Percentiles rank a stretch among this genome's conserved stretches.
Evolutionary conservation across 1,139 yeast species (phyloP).

Genomic region (Hansenula sp.): DNA sequence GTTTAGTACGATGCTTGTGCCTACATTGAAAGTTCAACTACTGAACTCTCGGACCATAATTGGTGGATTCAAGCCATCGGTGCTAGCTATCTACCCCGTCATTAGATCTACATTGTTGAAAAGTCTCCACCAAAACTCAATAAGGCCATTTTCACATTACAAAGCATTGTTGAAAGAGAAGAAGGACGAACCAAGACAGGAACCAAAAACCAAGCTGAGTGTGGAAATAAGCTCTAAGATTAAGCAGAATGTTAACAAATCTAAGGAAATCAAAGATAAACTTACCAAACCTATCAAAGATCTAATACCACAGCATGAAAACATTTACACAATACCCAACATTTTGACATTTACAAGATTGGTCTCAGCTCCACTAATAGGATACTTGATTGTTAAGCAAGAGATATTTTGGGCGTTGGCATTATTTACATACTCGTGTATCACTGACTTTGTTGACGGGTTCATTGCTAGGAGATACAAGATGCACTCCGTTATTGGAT

Average conservation of each 20-base stretch:
- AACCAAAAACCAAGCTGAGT: background rate
- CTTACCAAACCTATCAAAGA: constrained; percentile 23
- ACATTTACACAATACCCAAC: constrained; percentile 81
- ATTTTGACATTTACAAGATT: constrained; percentile 77
- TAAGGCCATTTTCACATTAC: background rate
- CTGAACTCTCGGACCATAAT: background rate
- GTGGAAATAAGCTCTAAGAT: background rate
- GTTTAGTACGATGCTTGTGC: too few species aligned
- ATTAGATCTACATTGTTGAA: background rate
- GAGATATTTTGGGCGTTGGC: constrained; percentile 62
- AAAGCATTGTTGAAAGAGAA: background rate
- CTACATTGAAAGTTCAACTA: too few species aligned
- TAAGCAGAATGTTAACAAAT: constrained; percentile 5
- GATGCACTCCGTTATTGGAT: constrained; percentile 79
- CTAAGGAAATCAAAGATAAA: constrained; percentile 21
- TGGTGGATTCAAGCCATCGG: background rate
- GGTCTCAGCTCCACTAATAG: constrained; percentile 76
- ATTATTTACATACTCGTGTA: constrained; percentile 77
- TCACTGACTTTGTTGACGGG: constrained; percentile 92
- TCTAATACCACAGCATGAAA: constrained; percentile 44
- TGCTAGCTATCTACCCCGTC: background rate
- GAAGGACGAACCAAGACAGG: background rate
- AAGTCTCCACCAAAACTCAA: background rate
- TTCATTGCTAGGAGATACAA: constrained; percentile 79
- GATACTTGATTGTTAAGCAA: constrained; percentile 66